Conservation (phyloP, 495 filamentous ascomycete genomes). For the Lichenothelia convexa region DNA sequence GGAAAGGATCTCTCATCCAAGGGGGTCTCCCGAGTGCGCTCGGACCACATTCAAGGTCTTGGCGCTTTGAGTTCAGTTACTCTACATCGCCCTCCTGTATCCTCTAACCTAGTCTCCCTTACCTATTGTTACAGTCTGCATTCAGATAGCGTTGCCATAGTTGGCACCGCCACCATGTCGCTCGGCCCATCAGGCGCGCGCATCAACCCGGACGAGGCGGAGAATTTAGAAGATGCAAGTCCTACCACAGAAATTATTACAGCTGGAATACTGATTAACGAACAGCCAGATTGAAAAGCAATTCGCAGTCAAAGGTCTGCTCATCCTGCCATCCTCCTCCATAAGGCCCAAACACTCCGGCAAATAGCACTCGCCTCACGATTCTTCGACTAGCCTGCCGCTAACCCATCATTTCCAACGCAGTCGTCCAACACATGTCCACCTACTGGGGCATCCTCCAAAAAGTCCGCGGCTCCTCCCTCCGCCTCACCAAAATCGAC, state of each 20-base stretch:
- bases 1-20: no score
- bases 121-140: no score
- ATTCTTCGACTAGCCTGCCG: not conserved
- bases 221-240: slow-evolving; percentile 63
- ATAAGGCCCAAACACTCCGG: slow-evolving; percentile 2
- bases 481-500: slow-evolving; percentile 84
- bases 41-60: no score
- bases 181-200: slow-evolving; percentile 23
- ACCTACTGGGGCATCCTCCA: slow-evolving; percentile 96
- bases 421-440: slow-evolving; percentile 82
- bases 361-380: not conserved
- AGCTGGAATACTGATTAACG: no score
- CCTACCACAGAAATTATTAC: no score
- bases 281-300: slow-evolving; percentile 97
- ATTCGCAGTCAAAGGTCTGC: slow-evolving; percentile 85
- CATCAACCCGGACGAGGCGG: slow-evolving; percentile 48
- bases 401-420: not conserved
- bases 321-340: no score
- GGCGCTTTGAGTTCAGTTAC: no score
- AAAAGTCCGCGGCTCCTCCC: slow-evolving; percentile 62
- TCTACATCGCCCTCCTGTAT: no score
- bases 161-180: slow-evolving; percentile 32
- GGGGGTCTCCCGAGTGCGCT: no score
- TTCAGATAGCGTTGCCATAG: not conserved
- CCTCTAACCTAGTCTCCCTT: no score